Evolutionary conservation across 176 grass and related monocot genomes (phyloP), one percentile per base, ranked within the genome.

Genomic region (Tillandsia fasciculata): DNA sequence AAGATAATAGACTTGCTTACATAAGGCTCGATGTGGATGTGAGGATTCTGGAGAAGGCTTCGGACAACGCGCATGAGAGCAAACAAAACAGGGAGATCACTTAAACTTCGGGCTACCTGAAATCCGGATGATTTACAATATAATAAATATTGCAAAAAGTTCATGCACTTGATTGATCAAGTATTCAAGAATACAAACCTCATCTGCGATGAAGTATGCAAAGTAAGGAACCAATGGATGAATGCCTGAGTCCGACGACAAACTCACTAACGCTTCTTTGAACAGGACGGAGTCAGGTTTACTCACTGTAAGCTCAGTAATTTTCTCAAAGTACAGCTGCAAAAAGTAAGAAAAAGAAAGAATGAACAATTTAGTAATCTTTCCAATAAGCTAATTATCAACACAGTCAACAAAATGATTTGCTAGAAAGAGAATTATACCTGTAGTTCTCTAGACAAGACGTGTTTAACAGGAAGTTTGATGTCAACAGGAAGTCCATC

Each of bases 241-340:
- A 79, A 97, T 82, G 28, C 94, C 89, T 13, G 94, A 90, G 70
- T 97, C 94, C 76, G 78, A 85, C 56, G 94, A 80, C 73, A 97
- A 83, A 85, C 94, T 92, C 58, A 92, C 71, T 87, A 97, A 87
- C 69, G 93, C 89, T 76, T 97, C 86, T 80, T 87, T 92, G 71
- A 92, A 97, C 15, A 86, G 22, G 12, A 51, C 26, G 2, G 83
- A 87, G 1, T 85, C 87, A 49, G 93, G 80, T 73, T 86, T 92
- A 78, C 78, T 80, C 63, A 97, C 65, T n/a, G 81, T 92, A 80
- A 92, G 86, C 71, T 92, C 93, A 17, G 78, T 88, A 69, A 97
- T 92, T 84, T 97, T 97, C 69, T 97, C 93, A 51, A 97, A 97
- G 66, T 97, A 97, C 70, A 89, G 74, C 93, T 97, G 84, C 74